Base-by-base conservation (phyloP, 192 early-diverging fungal species). In the Coemansia sp. region DNA sequence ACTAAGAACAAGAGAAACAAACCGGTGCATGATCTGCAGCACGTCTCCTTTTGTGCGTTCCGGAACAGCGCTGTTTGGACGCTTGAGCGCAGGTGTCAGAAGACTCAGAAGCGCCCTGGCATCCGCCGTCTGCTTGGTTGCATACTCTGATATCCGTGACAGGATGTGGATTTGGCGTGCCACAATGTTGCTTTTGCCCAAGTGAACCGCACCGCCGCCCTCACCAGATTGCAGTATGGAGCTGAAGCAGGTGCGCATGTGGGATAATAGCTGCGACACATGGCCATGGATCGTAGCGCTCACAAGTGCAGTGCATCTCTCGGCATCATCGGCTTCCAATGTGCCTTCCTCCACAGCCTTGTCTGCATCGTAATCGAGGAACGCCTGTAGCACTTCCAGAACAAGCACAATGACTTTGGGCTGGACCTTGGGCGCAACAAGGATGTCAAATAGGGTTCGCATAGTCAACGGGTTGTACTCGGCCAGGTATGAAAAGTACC, bases 11-110 rank as follows among this genome's bases (percentile, higher is more conserved):
- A 93, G 74, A 2, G 88, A 88, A 14, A 97, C 67, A 71, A 95
- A 96, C 61, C 90, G 84, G 40, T 75, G 74, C 76, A 95, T 89
- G 45, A 96, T 93, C 11, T 78, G 64, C 32, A 98, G 83, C 40
- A 99, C 93, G 56, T 98, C 86, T 4, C 86, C 82, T 77, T 98
- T 98, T 40, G 88, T 89, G 41, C 83, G 75, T 75, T 96, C 94
- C 0, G 92, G 86, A 8, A 98, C 90, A 4, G 85, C 42, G 41
- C 85, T 83, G 55, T 87, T 68, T 22, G 88, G 88, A 48, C 88
- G 88, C 64, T 90, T 90, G 40, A 96, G 76, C 66, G 89, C 88
- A 39, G 98, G 97, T 61, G 96, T 72, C 62, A 99, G 67, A 38
- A 98, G 85, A 13, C 91, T 88, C 17, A 96, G 66, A 38, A 98